A percentile compares a stretch with the other conserved stretches of the same genome.
Conservation (phyloP, 2,329 filamentous ascomycete genomes). For the Sclerotinia nivalis region DNA sequence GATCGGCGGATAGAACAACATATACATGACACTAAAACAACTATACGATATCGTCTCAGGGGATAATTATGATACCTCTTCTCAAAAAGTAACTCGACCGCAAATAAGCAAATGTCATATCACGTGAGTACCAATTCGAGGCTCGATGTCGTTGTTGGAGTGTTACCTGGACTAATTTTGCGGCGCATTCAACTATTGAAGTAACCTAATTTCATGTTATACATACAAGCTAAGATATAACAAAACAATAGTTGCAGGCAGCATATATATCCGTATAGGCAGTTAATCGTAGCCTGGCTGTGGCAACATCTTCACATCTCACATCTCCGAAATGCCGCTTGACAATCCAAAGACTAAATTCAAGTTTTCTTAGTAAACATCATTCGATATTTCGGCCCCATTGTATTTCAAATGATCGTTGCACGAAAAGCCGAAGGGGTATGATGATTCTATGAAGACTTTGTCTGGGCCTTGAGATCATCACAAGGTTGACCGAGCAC, state of each 20-base stretch:
- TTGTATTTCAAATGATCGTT: not conserved
- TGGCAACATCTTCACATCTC: no score
- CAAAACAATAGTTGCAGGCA: no score
- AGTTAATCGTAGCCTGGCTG: no score
- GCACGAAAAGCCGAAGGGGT: not conserved
- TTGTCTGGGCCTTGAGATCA: slow-evolving; percentile 8
- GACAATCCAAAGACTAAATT: not conserved
- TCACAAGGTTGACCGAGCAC: slow-evolving; percentile 10
- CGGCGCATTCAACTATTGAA: no score
- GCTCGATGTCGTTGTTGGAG: not conserved
- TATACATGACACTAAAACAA: no score
- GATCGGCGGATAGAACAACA: no score
- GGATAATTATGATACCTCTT: no score
- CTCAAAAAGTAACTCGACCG: no score
- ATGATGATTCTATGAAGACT: not conserved
- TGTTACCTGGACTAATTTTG: not conserved
- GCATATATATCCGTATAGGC: no score
- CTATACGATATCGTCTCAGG: no score
- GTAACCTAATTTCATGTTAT: no score
- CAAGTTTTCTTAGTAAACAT: not conserved
- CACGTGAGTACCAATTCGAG: not conserved
- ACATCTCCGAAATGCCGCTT: not conserved
- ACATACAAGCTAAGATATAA: no score
- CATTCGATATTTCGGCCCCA: not conserved
- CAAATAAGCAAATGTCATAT: not conserved